Conservation (phyloP, 768 basidiomycete species). For the Chalciporus sphaerocephalus region DNA sequence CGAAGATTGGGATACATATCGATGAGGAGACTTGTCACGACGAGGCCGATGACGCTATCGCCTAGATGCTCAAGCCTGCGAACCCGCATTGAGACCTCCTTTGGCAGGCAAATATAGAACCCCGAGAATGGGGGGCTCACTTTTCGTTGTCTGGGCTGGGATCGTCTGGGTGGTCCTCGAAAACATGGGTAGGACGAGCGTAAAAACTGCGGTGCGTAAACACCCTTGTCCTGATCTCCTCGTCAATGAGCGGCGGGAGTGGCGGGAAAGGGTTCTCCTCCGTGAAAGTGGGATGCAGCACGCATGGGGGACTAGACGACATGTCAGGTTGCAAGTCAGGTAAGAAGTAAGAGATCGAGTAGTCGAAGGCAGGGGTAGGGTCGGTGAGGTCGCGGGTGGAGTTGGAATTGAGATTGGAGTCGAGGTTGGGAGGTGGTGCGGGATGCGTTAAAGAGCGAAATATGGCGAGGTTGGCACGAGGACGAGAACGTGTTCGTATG, state of each 20-base stretch:
- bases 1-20: slow-evolving; percentile 64
- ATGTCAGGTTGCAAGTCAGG: slow-evolving; percentile 1
- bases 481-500: not conserved
- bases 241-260: slow-evolving; percentile 52
- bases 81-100: not conserved
- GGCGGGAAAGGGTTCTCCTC: slow-evolving; percentile 41
- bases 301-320: not conserved
- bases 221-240: slow-evolving; percentile 47
- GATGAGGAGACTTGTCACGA: slow-evolving; percentile 60
- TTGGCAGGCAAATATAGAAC: not conserved
- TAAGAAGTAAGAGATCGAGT: slow-evolving; percentile 2
- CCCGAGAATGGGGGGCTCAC: slow-evolving; percentile 35
- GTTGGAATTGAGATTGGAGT: not conserved
- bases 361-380: not conserved
- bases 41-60: slow-evolving; percentile 65
- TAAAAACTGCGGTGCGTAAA: slow-evolving; percentile 75
- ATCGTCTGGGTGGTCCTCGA: slow-evolving; percentile 70
- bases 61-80: slow-evolving; percentile 72
- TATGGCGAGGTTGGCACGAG: not conserved
- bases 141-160: slow-evolving; percentile 80
- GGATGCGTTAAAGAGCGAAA: not conserved
- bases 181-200: slow-evolving; percentile 67
- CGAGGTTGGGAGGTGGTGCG: not conserved
- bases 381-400: not conserved
- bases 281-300: slow-evolving; percentile 29